A percentile compares a stretch with the other conserved stretches of the same genome.
These are phyloP conservation scores for Irpex rosettiformis DNA, from an alignment of 1,284 basidiomycete species.

Conservation along the genomic window DNA sequence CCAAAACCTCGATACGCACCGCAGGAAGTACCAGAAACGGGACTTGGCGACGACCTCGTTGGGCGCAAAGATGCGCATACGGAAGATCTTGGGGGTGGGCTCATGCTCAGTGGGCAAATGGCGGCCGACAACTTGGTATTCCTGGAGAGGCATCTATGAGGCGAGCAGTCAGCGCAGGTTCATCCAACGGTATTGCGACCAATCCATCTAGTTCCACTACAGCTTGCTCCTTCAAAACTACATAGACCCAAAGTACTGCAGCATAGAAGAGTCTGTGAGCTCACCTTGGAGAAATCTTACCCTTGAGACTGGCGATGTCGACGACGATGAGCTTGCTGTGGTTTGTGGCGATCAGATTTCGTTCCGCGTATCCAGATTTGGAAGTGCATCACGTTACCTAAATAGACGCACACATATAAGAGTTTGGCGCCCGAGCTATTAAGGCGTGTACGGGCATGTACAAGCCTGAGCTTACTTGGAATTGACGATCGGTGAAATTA, in stretches of 20 bases:
- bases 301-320: slow-evolving; percentile 11
- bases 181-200: slow-evolving; percentile 17
- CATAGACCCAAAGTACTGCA: neutral
- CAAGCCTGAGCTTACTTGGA: no score
- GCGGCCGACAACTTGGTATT: slow-evolving; percentile 98
- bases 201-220: slow-evolving; percentile 8
- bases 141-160: slow-evolving; percentile 50
- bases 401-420: no score
- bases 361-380: neutral
- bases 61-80: slow-evolving; percentile 99
- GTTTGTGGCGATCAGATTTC: neutral
- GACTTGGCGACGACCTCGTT: slow-evolving; percentile 99
- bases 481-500: no score
- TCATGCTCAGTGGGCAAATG: slow-evolving; percentile 94
- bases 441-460: no score
- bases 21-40: slow-evolving; percentile 99
- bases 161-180: slow-evolving; percentile 17
- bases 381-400: neutral
- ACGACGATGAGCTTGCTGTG: slow-evolving; percentile 10
- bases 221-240: neutral
- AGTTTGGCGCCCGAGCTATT: no score
- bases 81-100: slow-evolving; percentile 94
- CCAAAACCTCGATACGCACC: slow-evolving; percentile 38
- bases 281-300: slow-evolving; percentile 17
- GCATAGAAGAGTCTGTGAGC: slow-evolving; percentile 3